These are phyloP conservation scores for Neoscytalidium dimidiatum DNA, from an alignment of 2,329 filamentous ascomycete genomes.

Conservation along the genomic window DNA sequence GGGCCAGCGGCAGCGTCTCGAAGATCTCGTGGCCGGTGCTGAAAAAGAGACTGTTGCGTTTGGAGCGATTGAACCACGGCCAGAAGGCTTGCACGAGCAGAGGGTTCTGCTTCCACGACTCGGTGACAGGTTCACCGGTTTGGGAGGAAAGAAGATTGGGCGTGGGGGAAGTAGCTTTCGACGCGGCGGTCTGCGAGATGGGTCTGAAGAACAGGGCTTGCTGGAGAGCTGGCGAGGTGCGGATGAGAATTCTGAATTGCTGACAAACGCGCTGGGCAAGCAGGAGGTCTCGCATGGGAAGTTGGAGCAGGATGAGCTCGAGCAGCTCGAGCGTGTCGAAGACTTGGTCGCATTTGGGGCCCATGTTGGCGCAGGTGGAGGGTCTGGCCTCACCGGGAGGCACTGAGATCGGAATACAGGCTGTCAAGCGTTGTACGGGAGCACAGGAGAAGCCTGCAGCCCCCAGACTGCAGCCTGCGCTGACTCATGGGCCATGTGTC, in stretches of 20 bases:
- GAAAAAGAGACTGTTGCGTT: too few relatives aligned
- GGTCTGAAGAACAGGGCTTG: background rate
- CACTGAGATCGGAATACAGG: background rate
- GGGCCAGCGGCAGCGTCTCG: background rate
- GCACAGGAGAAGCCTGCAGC: background rate
- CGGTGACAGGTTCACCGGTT: background rate
- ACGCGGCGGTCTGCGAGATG: background rate
- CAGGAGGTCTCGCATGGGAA: background rate
- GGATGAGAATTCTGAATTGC: background rate
- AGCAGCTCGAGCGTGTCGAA: slow-evolving; percentile 5
- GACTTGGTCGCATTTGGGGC: background rate
- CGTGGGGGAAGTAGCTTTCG: background rate
- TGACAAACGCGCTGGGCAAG: background rate
- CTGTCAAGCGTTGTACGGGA: background rate
- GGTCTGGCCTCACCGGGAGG: too few relatives aligned
- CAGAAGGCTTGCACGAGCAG: background rate
- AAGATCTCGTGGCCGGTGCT: background rate
- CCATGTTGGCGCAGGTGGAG: background rate
- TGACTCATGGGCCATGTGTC: background rate
- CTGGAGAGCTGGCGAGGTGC: background rate
- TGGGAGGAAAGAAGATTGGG: background rate
- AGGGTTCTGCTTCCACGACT: background rate
- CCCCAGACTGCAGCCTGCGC: background rate
- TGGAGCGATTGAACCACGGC: background rate
- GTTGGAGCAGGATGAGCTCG: background rate